Evolutionary conservation across 1,284 basidiomycete species (phyloP), one percentile per base, ranked within the genome.

Genomic region (Rhodotorula sp.): DNA sequence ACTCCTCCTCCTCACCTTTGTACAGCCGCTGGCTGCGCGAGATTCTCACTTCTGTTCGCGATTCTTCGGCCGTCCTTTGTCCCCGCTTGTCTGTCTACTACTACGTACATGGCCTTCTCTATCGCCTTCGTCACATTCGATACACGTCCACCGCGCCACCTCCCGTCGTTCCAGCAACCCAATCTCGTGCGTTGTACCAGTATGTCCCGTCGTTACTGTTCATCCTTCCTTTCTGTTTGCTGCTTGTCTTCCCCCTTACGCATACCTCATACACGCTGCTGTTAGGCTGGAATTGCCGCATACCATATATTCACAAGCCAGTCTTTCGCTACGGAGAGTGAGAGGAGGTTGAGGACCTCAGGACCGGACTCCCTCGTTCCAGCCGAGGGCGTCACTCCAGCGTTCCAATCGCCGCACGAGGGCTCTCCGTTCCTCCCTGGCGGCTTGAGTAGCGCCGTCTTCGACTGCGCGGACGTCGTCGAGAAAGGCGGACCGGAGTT

Each of bases 401-500:
- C 73, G 57, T 67, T 73, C 71, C 46, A 76, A 23, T 52, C 75
- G 31, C n/a, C 52, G 60, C 5, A 75, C 62, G 23, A 76, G 49
- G 3, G 64, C 67, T 4, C 65, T 57, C 56, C 75, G 46, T 60
- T 70, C 73, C 8, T 65, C 66, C 43, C 26, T 31, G 5, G 56
- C 65, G 31, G 70, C 64, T 43, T 57, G 43, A 6, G 69, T 64
- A 7, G 64, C 75, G 23, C 61, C 65, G 39, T 71, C 62, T 54
- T 76, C 75, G 14, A 76, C 20, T 21, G 70, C 70, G 5, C 75
- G 34, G 5, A 98, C 86, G 80, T 99, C 96, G 68, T 91, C 88
- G 76, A 97, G 81, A 81, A 97, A 94, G 1, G 89, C 89, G 69
- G 89, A 85, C 23, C 87, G 85, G n/a, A 90, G 80, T 26, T 87